These are phyloP conservation scores for Phascolomyces articulosus DNA, from an alignment of 371 early-diverging fungal genomes.

Conservation along the genomic window DNA sequence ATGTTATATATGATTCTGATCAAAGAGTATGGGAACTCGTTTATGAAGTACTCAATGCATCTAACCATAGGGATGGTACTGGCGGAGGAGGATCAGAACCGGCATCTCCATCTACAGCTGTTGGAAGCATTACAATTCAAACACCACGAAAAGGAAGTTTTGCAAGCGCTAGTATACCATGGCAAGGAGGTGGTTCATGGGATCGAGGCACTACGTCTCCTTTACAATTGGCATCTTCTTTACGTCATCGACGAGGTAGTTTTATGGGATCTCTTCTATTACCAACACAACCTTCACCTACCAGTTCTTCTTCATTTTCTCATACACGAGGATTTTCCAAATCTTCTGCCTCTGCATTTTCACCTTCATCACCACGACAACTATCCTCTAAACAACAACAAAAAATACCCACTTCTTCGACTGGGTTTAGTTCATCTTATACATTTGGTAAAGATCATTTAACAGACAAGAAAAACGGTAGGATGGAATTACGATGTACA, in stretches of 20 bases:
- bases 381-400: neutral
- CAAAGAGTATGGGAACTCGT: conserved; percentile 6
- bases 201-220: conserved; percentile 19
- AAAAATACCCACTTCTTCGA: too few relatives aligned
- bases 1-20: conserved; percentile 9
- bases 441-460: neutral
- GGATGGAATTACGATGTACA: neutral
- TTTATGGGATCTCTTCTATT: conserved; percentile 30
- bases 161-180: neutral
- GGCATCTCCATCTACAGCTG: neutral
- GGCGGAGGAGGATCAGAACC: neutral
- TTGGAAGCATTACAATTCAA: conserved; percentile 9
- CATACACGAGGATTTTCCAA: neutral
- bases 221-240: conserved; percentile 12
- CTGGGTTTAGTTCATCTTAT: conserved; percentile 3
- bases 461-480: neutral
- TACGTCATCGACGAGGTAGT: conserved; percentile 23
- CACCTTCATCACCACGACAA: neutral
- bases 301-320: neutral
- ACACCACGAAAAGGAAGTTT: neutral
- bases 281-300: neutral
- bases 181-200: conserved; percentile 30
- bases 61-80: neutral
- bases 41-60: neutral
- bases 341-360: neutral